phyloP scores from a whole-genome alignment of 2,329 filamentous ascomycete genomes.

The Colletotrichum viniferum region DNA sequence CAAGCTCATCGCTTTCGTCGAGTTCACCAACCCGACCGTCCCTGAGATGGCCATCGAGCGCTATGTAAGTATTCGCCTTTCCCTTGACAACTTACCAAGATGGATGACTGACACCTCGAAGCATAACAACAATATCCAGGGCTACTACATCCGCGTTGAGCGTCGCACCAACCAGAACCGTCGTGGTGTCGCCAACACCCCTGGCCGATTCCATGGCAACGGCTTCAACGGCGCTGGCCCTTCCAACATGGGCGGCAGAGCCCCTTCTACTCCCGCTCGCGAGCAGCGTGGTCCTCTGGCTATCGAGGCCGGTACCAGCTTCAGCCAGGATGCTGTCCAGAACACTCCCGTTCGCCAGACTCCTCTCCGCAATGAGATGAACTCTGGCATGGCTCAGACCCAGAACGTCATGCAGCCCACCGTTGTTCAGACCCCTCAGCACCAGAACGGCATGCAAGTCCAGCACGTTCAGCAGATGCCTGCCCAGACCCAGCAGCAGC shows the following conservation, averaged over 20 bases:
- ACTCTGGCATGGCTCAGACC: not conserved
- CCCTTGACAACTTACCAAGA: not conserved
- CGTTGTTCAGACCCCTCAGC: not conserved
- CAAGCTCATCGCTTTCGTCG: constrained; percentile 40
- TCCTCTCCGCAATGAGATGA: not conserved
- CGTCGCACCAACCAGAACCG: constrained; percentile 24
- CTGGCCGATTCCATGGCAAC: not conserved
- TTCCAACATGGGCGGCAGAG: not conserved
- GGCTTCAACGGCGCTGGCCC: not conserved
- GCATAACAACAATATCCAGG: constrained; percentile 36
- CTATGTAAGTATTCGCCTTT: constrained; percentile 30
- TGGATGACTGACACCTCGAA: constrained; percentile 22
- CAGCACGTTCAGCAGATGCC: not conserved
- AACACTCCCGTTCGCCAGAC: not conserved
- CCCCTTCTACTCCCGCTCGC: constrained; percentile 10
- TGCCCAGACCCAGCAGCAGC: not conserved
- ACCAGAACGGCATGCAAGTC: not conserved
- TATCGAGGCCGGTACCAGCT: constrained; percentile 2
- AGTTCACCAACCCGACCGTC: constrained; percentile 40
- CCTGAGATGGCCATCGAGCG: constrained; percentile 38
- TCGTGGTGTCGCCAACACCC: not conserved
- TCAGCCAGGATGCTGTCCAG: not conserved
- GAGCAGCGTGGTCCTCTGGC: not conserved
- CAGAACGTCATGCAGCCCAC: not conserved
- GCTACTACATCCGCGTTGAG: constrained; percentile 39